Base-by-base conservation (phyloP, 2,329 filamentous ascomycete species). In the Nannizziopsis arthrosporioides region DNA sequence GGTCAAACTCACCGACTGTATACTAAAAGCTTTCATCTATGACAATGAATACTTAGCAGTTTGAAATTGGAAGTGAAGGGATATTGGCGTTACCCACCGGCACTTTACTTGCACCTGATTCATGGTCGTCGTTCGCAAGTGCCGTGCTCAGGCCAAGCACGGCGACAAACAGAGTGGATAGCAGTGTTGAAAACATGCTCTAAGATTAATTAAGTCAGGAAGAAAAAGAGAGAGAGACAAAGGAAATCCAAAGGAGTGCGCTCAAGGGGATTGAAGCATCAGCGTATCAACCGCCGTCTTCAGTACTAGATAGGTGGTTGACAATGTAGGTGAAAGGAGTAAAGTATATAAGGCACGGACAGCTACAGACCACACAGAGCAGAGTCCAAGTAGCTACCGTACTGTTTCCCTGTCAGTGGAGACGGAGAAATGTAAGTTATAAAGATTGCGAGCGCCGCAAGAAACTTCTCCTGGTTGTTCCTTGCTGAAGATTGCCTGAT, bases 11-110 rank as follows among this genome's bases (percentile, higher is more conserved):
- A 89, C 85, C 75, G 84, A 77, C 64, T 77, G 72, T 53, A 94
- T 75, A 61, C 82, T 90, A 69, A 94, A 89, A 61, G 89, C 94
- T 63, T 86, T 81, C 62, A 94, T 75, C 85, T 93, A 67, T 53
- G 57, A 7, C 15, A 15, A 15, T 27, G 14, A 41, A 12, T 44
- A 37, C 12, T 46, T 31, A 15, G 15, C 52, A 52, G 38, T 52
- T 43, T 44, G 48, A 42, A 35, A 40, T n/a, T 10, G 22, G 49
- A 38, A 22, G 12, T 22, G 22, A 2, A 15, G 19, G 14, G 22
- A 9, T n/a, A 35, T 17, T 1, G 27, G 12, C 9, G 18, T 39
- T 54, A 66, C 78, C 54, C 73, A 83, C 80, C 55, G 78, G 75
- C 63, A 83, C 82, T 58, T 75, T 79, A 65, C 79, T 78, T 57